Conservation (phyloP, 2,329 filamentous ascomycete genomes). For the Zymoseptoria tritici region DNA sequence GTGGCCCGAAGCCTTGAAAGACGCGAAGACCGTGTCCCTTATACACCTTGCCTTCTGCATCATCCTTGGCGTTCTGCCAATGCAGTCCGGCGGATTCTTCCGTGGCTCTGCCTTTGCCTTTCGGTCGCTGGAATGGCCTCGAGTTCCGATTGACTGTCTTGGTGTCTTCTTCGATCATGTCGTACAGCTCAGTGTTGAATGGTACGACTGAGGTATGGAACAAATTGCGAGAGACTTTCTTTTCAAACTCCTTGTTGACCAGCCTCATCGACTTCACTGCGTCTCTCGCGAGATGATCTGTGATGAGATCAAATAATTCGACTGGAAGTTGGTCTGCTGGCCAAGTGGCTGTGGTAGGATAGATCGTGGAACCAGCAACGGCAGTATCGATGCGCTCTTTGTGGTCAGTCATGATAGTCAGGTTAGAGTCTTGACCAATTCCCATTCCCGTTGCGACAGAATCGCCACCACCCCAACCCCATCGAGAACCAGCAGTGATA, state of each 20-base stretch:
- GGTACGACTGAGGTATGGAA: slow-evolving; percentile 59
- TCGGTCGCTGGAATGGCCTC: background rate
- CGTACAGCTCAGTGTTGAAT: slow-evolving; percentile 58
- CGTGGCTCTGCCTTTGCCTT: slow-evolving; percentile 12
- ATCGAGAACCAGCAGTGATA: background rate
- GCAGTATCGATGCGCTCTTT: slow-evolving; percentile 10
- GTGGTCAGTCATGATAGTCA: slow-evolving; percentile 17
- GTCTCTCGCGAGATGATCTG: slow-evolving; percentile 47
- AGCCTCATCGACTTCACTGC: slow-evolving; percentile 56
- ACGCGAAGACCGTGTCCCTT: slow-evolving; percentile 55
- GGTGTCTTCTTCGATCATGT: slow-evolving; percentile 39
- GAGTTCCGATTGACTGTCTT: slow-evolving; percentile 11
- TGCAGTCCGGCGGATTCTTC: slow-evolving; percentile 24
- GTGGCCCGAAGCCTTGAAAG: slow-evolving; percentile 53
- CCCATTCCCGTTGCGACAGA: background rate
- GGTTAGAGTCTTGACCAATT: slow-evolving; percentile 4
- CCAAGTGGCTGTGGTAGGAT: slow-evolving; percentile 25
- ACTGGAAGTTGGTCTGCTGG: slow-evolving; percentile 44
- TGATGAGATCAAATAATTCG: slow-evolving; percentile 56
- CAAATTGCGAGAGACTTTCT: slow-evolving; percentile 49
- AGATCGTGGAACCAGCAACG: background rate
- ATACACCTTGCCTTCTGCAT: slow-evolving; percentile 37
- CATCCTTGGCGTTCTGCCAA: slow-evolving; percentile 35
- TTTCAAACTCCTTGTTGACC: slow-evolving; percentile 56
- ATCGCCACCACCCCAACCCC: background rate